Base-by-base conservation (phyloP, 176 grass and related monocot species). In the Carex littledalei region DNA sequence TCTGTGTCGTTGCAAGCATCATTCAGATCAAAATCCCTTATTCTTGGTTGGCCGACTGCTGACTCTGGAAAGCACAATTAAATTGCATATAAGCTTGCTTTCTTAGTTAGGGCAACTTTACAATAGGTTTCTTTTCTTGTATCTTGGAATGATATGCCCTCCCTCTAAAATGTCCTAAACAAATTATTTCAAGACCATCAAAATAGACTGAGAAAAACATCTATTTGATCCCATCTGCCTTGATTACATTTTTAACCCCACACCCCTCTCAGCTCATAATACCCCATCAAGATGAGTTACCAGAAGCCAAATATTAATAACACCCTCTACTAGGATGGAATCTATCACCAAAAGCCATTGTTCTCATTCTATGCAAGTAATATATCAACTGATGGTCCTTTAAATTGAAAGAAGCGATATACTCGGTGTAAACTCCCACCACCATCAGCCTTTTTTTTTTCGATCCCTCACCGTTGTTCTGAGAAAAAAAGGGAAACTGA, bases 1-100 rank as follows among this genome's bases (percentile, higher is more conserved):
- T 99, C 87, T 79, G 81, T 61, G 54, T 95, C 91, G 56, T 73
- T 89, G 47, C 87, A 99, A 41, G 91, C 86, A 79, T 94, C 81
- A 84, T 99, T 99, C 91, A 99, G 86, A 96, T 99, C 97, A 88
- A 99, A 99, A 87, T 96, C 92, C 71, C 90, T 93, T 47, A 94
- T 57, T 54, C 62, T 81, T 32, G 79, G 70, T 77, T 89, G 90
- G 80, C 84, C 85, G 54, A 84, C 59, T 68, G 67, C 47, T 82
- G 79, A 81, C 58, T 99, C 93, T 99, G 89, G 52, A 80, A 84
- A 58, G 37, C 26, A 78, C 52, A 78, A 32, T 31, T 31, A 5
- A 78, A 57, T 57, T 32, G 26, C 74, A 55, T 57, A 78, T 55
- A 18, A 78, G 15, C 26, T 57, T 34, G 18, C 74, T 9, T 16